Conservation (phyloP, 305 asterid genomes). For the Stenogyne calaminthoides region DNA sequence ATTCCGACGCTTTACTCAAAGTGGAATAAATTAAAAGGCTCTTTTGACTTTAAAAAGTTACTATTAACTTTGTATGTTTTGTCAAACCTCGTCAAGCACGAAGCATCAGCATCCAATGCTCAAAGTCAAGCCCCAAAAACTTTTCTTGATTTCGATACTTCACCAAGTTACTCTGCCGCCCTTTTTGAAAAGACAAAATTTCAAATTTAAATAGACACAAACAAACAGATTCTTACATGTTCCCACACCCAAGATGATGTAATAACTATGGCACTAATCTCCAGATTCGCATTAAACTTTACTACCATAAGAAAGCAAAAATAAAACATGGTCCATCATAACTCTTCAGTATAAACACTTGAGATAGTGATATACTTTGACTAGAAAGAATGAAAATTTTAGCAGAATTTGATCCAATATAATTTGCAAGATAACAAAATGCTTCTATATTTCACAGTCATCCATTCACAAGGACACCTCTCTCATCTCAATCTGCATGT, state of each 20-base stretch:
- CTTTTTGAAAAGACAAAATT: neutral
- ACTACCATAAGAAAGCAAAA: neutral
- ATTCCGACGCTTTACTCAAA: no score
- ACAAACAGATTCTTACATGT: conserved; percentile 26
- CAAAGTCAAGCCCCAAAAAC: conserved; percentile 23
- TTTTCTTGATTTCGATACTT: conserved; percentile 13
- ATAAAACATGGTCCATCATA: conserved; percentile 2
- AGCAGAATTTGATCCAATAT: conserved; percentile 3
- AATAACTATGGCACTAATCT: conserved; percentile 14
- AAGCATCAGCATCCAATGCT: no score
- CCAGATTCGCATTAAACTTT: neutral
- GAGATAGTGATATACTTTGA: neutral
- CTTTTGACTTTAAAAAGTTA: no score
- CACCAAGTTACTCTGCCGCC: neutral
- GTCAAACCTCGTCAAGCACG: no score
- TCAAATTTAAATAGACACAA: conserved; percentile 21
- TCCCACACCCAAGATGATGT: conserved; percentile 14
- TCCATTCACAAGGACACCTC: conserved; percentile 9
- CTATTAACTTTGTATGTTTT: no score
- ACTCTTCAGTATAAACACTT: neutral
- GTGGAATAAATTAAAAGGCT: no score
- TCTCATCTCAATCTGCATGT: neutral
- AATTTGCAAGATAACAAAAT: conserved; percentile 11
- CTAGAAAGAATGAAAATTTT: conserved; percentile 21
- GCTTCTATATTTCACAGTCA: conserved; percentile 8